Percentiles rank a stretch among this genome's conserved stretches.
Evolutionary conservation across 2,329 filamentous ascomycete genomes (phyloP).

Genomic region (Talaromyces sp.): DNA sequence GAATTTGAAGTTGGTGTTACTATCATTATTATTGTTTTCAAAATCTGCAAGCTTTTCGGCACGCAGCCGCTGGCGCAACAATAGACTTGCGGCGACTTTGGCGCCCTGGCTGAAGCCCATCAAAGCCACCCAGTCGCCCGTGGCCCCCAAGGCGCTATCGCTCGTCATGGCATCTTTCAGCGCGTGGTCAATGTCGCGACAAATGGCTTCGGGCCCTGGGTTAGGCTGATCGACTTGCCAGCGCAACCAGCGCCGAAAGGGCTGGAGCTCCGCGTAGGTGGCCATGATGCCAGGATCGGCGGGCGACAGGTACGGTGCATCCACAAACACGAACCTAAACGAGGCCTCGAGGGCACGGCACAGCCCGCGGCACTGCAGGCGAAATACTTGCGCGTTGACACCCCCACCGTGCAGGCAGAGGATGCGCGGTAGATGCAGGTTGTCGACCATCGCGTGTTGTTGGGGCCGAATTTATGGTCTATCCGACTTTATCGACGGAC

Average conservation of each 20-base stretch:
- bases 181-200: conserved; percentile 35
- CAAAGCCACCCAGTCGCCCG: conserved; percentile 56
- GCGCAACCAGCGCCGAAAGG: conserved; percentile 62
- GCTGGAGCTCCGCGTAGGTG: conserved; percentile 62
- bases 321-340: conserved; percentile 69
- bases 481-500: no score
- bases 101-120: conserved; percentile 66
- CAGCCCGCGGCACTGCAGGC: conserved; percentile 60
- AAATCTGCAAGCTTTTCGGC: conserved; percentile 15
- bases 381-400: conserved; percentile 66
- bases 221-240: conserved; percentile 50
- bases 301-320: conserved; percentile 62
- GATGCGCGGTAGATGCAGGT: conserved; percentile 53
- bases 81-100: conserved; percentile 56
- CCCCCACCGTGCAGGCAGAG: conserved; percentile 80
- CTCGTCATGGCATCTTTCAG: conserved; percentile 39
- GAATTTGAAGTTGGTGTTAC: conserved; percentile 49
- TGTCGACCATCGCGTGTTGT: not conserved
- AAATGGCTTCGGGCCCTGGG: conserved; percentile 27
- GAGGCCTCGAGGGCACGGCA: conserved; percentile 46
- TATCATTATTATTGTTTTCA: not conserved
- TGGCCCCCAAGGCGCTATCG: conserved; percentile 49
- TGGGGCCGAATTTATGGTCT: not conserved
- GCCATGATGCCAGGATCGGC: conserved; percentile 59
- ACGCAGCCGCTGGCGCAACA: conserved; percentile 57